Evolutionary conservation across 2,329 filamentous ascomycete species (phyloP).

Genomic region (Trichoderma brevicompactum): DNA sequence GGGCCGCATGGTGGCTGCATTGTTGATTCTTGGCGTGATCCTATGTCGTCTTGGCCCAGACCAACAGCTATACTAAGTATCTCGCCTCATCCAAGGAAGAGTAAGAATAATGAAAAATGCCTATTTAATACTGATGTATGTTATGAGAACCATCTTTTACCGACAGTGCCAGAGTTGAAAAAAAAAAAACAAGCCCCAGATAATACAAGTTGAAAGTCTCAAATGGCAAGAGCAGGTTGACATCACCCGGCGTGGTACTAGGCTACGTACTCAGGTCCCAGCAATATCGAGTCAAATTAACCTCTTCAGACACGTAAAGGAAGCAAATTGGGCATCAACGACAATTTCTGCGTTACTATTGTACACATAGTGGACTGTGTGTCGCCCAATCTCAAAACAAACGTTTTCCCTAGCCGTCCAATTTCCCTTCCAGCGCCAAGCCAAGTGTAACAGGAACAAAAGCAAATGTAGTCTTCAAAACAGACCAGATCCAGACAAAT

Average conservation of each 20-base stretch:
- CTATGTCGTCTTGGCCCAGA: background rate
- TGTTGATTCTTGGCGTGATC: too few species aligned
- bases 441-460: constrained; percentile 25
- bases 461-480: constrained; percentile 27
- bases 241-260: background rate
- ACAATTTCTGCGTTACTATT: constrained; percentile 1
- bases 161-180: background rate
- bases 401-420: constrained; percentile 1
- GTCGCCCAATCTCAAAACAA: constrained; percentile 10
- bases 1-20: background rate
- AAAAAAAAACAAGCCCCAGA: background rate
- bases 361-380: constrained; percentile 5
- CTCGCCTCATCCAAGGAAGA: background rate
- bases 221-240: background rate
- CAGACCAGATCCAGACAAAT: constrained; percentile 31
- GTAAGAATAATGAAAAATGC: background rate
- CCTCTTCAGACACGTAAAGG: background rate
- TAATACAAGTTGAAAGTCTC: too few species aligned
- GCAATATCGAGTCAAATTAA: background rate
- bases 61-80: background rate
- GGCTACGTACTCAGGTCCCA: too few species aligned
- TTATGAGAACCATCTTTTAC: background rate
- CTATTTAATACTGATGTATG: background rate
- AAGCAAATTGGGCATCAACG: background rate
- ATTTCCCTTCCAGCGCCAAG: constrained; percentile 28